Percentiles rank a stretch among this genome's conserved stretches.
Evolutionary conservation across 345 rosid species (phyloP).

Genomic region (Arabis hirsuta): DNA sequence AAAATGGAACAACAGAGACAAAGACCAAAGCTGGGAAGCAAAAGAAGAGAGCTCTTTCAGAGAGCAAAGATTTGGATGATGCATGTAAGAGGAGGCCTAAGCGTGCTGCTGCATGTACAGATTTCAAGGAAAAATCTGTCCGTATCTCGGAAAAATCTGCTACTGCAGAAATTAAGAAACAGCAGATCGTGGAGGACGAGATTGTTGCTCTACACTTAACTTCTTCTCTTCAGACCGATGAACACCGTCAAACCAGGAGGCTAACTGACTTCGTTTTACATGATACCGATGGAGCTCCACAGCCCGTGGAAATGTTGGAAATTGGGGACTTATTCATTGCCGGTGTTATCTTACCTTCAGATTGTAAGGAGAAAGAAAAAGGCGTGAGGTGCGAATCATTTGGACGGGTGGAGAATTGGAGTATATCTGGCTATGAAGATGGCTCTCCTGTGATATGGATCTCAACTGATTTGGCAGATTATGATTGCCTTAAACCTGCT

Average conservation of each 20-base stretch:
- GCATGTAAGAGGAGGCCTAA: slow-evolving; percentile 54
- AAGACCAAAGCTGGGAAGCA: slow-evolving; percentile 26
- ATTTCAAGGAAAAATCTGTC: slow-evolving; percentile 66
- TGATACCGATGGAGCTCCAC: slow-evolving; percentile 48
- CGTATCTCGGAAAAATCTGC: slow-evolving; percentile 49
- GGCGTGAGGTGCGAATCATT: slow-evolving; percentile 58
- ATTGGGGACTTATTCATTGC: slow-evolving; percentile 55
- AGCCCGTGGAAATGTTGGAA: slow-evolving; percentile 67
- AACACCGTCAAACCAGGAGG: slow-evolving; percentile 55
- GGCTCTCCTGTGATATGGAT: slow-evolving; percentile 71
- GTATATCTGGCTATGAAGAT: slow-evolving; percentile 73
- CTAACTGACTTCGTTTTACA: slow-evolving; percentile 58
- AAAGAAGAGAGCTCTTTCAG: slow-evolving; percentile 47
- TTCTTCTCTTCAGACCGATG: slow-evolving; percentile 45
- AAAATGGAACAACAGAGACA: slow-evolving; percentile 27
- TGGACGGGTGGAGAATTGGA: slow-evolving; percentile 62
- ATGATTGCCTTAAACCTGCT: slow-evolving; percentile 63
- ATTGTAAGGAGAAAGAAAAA: slow-evolving; percentile 50
- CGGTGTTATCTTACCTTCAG: slow-evolving; percentile 57
- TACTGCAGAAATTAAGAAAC: slow-evolving; percentile 55
- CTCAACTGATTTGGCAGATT: slow-evolving; percentile 63
- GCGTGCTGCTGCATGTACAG: slow-evolving; percentile 77
- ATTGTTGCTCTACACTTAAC: slow-evolving; percentile 49
- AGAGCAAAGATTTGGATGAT: slow-evolving; percentile 34
- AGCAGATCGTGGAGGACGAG: slow-evolving; percentile 60